Evolutionary conservation across 441 rosid species (phyloP).

Genomic region (Euphorbia celastroides): DNA sequence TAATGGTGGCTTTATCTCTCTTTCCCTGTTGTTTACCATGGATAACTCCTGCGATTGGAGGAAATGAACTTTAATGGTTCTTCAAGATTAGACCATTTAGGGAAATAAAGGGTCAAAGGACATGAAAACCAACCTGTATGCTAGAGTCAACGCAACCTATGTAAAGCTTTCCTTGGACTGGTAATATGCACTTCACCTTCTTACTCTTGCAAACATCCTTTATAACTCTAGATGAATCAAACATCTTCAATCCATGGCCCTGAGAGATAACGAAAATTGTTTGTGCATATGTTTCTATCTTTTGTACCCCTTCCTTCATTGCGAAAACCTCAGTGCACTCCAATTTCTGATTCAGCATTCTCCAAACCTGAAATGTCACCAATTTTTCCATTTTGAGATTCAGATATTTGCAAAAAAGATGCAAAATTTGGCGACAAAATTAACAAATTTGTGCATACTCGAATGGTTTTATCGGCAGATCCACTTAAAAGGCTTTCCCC

Average conservation of each 20-base stretch:
- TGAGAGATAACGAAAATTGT: slow-evolving; percentile 47
- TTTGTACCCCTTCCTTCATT: slow-evolving; percentile 54
- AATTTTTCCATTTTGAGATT: neutral
- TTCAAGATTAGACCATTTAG: neutral
- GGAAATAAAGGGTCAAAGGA: neutral
- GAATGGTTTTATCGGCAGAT: slow-evolving; percentile 74
- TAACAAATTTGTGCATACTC: slow-evolving; percentile 30
- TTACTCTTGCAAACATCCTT: slow-evolving; percentile 53
- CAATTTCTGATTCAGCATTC: slow-evolving; percentile 52
- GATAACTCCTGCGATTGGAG: slow-evolving; percentile 55
- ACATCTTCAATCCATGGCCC: slow-evolving; percentile 56
- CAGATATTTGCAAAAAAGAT: neutral
- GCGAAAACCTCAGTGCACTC: slow-evolving; percentile 66
- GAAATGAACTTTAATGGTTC: neutral
- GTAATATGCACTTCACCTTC: slow-evolving; percentile 56
- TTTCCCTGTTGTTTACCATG: slow-evolving; percentile 41
- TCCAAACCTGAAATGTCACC: slow-evolving; percentile 56
- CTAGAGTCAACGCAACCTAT: slow-evolving; percentile 80
- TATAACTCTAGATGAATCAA: slow-evolving; percentile 57
- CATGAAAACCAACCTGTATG: slow-evolving; percentile 51
- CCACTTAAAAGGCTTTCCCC: slow-evolving; percentile 86
- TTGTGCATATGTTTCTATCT: slow-evolving; percentile 50
- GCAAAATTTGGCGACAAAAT: neutral
- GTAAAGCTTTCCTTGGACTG: slow-evolving; percentile 63
- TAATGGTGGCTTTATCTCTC: slow-evolving; percentile 66